Percentiles rank a stretch among this genome's conserved stretches.
Conservation (phyloP, 2,329 filamentous ascomycete genomes). For the Ustulina deusta region DNA sequence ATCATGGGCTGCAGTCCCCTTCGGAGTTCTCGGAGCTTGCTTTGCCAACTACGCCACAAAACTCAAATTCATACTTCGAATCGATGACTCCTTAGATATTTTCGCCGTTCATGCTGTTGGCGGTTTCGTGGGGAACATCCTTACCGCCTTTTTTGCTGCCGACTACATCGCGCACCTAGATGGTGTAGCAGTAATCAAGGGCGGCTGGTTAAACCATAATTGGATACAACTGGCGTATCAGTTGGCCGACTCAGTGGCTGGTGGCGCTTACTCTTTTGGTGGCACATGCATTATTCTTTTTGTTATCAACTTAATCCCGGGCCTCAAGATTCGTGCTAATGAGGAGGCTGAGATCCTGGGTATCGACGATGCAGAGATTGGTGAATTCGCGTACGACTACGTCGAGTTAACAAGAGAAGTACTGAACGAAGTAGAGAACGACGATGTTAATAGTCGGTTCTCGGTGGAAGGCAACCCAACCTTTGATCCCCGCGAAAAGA, state of each 20-base stretch:
- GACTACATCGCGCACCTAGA: conserved; percentile 88
- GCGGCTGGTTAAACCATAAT: conserved; percentile 86
- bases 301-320: conserved; percentile 81
- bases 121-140: conserved; percentile 81
- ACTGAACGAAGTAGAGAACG: conserved; percentile 60
- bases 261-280: conserved; percentile 81
- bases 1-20: conserved; percentile 84
- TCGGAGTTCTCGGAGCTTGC: conserved; percentile 79
- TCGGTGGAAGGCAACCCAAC: conserved; percentile 55
- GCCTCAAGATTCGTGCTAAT: conserved; percentile 77
- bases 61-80: conserved; percentile 83
- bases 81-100: conserved; percentile 90
- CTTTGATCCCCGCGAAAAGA: conserved; percentile 61
- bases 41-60: conserved; percentile 92
- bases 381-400: conserved; percentile 96
- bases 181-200: conserved; percentile 72
- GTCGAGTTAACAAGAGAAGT: conserved; percentile 75
- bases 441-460: conserved; percentile 59
- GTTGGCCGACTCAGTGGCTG: conserved; percentile 81
- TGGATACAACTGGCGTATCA: conserved; percentile 89
- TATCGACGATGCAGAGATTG: conserved; percentile 90
- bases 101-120: conserved; percentile 86
- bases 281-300: conserved; percentile 84
- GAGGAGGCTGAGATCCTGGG: conserved; percentile 86
- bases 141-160: conserved; percentile 85